Evolutionary conservation across 2,329 filamentous ascomycete species (phyloP), one percentile per base, ranked within the genome.

Genomic region (Chaetomiaceae sp.): DNA sequence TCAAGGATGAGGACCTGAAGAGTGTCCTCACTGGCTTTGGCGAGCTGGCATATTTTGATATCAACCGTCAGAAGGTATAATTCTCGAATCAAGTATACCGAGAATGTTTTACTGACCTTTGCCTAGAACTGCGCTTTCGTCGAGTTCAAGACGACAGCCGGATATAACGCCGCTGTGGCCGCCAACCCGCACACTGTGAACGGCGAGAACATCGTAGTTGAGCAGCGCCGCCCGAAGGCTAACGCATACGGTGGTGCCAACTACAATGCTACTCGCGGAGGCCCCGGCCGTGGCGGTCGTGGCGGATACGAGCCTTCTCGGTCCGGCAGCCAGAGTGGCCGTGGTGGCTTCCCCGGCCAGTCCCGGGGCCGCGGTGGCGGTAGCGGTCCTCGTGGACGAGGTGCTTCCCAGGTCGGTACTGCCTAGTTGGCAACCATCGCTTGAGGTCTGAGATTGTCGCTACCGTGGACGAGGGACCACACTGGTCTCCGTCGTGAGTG

Each of bases 71-170:
- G 64, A 96, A 96, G 87, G 91, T 96, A 70, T 56, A 73, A 37
- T 3, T n/a, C 14, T 18, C 7, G 5, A 21, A 27, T 27, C 7
- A 25, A 14, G 8, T 23, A 4, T 21, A 14, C 18, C 0, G 18
- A 27, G 14, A 10, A 14, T 11, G 14, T 42, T 5, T 23, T 16
- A 30, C 42, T 53, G 46, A 51, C 42, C 20, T 14, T 23, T 16
- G 4, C 36, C 11, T 67, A 95, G 92, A 96, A 94, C 79, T 96
- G 90, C 66, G 94, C 94, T 23, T 97, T 97, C 67, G 89, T 96
- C 55, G 94, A 99, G 70, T 99, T 94, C 71, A 87, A 85, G 66
- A 87, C 86, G 42, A 68, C 82, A 20, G 84, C 90, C 51, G 90
- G 84, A 42, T 96, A 95, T 73, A 81, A 89, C 69, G 86, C 88